These are phyloP conservation scores for Neurospora intermedia DNA, from an alignment of 495 filamentous ascomycete species.

Conservation along the genomic window DNA sequence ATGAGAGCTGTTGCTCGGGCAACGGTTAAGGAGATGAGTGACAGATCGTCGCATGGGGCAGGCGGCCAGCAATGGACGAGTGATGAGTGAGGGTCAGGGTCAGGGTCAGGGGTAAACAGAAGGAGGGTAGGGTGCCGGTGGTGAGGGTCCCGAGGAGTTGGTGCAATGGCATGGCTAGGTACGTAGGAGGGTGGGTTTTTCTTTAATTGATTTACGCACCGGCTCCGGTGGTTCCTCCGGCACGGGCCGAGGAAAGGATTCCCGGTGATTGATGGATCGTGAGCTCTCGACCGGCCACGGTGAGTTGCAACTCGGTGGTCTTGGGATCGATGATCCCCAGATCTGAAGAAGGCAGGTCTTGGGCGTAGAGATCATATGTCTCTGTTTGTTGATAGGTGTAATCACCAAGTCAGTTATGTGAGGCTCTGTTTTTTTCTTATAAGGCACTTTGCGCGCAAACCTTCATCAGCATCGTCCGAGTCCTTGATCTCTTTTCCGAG, in stretches of 20 bases:
- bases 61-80: neutral
- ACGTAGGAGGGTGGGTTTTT: neutral
- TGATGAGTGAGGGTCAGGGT: neutral
- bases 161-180: neutral
- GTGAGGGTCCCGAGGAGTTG: neutral
- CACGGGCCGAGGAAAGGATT: slow-evolving; percentile 63
- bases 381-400: slow-evolving; percentile 40
- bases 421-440: neutral
- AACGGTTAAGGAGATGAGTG: neutral
- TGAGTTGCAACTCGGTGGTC: slow-evolving; percentile 52
- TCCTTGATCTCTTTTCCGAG: slow-evolving; percentile 6
- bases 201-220: slow-evolving; percentile 35
- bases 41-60: neutral
- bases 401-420: neutral
- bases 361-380: slow-evolving; percentile 75
- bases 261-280: slow-evolving; percentile 78
- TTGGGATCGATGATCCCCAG: slow-evolving; percentile 77
- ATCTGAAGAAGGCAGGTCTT: slow-evolving; percentile 60
- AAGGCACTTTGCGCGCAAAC: slow-evolving; percentile 1
- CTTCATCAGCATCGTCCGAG: slow-evolving; percentile 7
- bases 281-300: slow-evolving; percentile 58
- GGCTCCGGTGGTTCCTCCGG: slow-evolving; percentile 83
- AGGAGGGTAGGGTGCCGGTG: neutral
- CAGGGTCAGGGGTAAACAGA: neutral
- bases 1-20: neutral